Percentiles rank a stretch among this genome's conserved stretches.
Conservation (phyloP, 192 early-diverging fungal genomes). For the Podila epigama region DNA sequence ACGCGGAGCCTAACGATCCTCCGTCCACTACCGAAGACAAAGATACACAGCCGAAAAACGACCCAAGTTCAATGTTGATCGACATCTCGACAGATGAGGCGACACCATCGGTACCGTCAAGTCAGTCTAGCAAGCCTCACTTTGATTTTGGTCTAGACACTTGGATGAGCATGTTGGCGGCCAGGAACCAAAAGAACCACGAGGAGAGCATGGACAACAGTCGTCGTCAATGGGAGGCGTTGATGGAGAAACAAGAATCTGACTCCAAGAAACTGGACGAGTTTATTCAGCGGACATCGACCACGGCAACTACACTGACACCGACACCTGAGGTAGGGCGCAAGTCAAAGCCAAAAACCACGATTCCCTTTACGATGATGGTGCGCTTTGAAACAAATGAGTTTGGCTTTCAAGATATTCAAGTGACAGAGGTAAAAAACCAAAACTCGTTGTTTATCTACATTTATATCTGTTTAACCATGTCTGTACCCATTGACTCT, state of each 20-base stretch:
- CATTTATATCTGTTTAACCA: not conserved
- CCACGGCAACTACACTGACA: not conserved
- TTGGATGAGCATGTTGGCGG: constrained; percentile 12
- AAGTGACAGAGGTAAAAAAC: constrained; percentile 12
- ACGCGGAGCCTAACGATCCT: too few relatives aligned
- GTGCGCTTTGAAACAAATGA: constrained; percentile 23
- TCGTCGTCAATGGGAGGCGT: constrained; percentile 2
- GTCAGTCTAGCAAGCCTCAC: not conserved
- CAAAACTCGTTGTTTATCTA: not conserved
- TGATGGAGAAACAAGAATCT: constrained; percentile 30
- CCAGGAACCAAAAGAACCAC: not conserved
- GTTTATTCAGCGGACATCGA: constrained; percentile 9
- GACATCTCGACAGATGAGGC: not conserved
- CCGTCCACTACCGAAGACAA: not conserved
- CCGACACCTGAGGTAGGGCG: not conserved
- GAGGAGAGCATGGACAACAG: constrained; percentile 5
- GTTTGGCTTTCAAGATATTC: constrained; percentile 21
- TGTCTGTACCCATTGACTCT: not conserved
- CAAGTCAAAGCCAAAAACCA: not conserved
- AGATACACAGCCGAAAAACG: not conserved
- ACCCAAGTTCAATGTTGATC: not conserved
- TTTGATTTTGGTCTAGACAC: constrained; percentile 18
- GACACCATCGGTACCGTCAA: not conserved
- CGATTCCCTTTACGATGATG: constrained; percentile 2
- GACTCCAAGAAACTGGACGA: constrained; percentile 14